Percentiles rank a stretch among this genome's conserved stretches.
These are phyloP conservation scores for Solanum microdontum DNA, from an alignment of 257 asterid genomes.

Conservation along the genomic window DNA sequence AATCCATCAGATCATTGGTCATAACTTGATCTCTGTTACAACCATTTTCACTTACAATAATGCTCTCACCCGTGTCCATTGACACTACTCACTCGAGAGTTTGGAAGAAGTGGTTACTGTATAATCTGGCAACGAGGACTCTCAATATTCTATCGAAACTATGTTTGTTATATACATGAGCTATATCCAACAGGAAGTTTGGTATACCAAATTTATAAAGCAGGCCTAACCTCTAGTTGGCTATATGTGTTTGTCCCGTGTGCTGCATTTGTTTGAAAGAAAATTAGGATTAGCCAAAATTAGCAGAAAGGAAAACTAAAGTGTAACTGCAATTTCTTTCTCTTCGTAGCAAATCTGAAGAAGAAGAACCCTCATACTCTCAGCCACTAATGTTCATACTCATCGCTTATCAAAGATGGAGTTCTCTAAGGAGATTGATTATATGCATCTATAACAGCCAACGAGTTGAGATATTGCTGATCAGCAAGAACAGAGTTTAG, in stretches of 20 bases:
- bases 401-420: background rate
- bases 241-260: background rate
- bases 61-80: slow-evolving; percentile 16
- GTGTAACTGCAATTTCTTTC: background rate
- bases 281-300: background rate
- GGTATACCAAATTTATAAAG: slow-evolving; percentile 18
- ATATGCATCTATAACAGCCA: background rate
- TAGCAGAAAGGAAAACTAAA: background rate
- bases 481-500: background rate
- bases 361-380: background rate
- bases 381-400: background rate
- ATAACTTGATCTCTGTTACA: background rate
- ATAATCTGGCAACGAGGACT: background rate
- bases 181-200: slow-evolving; percentile 6
- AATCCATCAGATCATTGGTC: slow-evolving; percentile 1
- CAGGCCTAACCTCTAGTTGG: background rate
- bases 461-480: background rate
- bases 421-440: background rate
- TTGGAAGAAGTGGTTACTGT: background rate
- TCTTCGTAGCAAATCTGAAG: background rate
- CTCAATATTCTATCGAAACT: background rate
- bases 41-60: background rate
- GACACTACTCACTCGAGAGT: background rate
- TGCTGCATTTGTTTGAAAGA: background rate
- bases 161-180: background rate